These are phyloP conservation scores for Monosporascus sp. DNA, from an alignment of 2,329 filamentous ascomycete species.

Conservation along the genomic window DNA sequence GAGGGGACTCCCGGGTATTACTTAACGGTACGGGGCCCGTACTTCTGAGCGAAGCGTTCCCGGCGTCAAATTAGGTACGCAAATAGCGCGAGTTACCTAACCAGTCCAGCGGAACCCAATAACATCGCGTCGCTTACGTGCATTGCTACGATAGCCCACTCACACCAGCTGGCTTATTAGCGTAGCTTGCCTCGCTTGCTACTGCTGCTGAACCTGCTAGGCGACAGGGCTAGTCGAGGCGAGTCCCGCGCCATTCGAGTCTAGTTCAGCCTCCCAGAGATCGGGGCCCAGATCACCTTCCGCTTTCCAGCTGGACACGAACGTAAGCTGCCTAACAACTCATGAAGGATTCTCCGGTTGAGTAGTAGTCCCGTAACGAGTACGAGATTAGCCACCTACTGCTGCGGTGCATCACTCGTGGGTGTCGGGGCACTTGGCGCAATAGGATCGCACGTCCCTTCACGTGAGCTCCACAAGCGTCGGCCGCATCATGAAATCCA, in stretches of 20 bases:
- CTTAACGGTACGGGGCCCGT: too few relatives aligned
- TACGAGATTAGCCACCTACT: too few relatives aligned
- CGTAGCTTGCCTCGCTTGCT: not conserved
- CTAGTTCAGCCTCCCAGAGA: not conserved
- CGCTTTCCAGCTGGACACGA: too few relatives aligned
- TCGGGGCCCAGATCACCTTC: too few relatives aligned
- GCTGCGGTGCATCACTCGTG: not conserved
- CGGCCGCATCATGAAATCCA: not conserved
- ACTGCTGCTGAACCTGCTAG: not conserved
- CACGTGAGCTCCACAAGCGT: not conserved
- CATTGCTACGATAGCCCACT: not conserved
- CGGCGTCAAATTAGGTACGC: not conserved
- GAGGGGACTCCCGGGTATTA: too few relatives aligned
- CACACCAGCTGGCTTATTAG: not conserved
- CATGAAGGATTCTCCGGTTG: too few relatives aligned
- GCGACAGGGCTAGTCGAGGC: not conserved
- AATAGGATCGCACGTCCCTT: not conserved
- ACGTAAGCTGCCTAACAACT: too few relatives aligned
- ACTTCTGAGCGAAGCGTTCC: too few relatives aligned
- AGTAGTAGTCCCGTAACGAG: too few relatives aligned
- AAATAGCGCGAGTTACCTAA: constrained; percentile 11
- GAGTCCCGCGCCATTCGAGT: not conserved
- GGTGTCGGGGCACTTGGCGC: not conserved
- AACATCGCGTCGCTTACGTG: constrained; percentile 15
- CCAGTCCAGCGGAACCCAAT: constrained; percentile 21